Conservation (phyloP, 345 rosid genomes). For the Citropsis articulata region DNA sequence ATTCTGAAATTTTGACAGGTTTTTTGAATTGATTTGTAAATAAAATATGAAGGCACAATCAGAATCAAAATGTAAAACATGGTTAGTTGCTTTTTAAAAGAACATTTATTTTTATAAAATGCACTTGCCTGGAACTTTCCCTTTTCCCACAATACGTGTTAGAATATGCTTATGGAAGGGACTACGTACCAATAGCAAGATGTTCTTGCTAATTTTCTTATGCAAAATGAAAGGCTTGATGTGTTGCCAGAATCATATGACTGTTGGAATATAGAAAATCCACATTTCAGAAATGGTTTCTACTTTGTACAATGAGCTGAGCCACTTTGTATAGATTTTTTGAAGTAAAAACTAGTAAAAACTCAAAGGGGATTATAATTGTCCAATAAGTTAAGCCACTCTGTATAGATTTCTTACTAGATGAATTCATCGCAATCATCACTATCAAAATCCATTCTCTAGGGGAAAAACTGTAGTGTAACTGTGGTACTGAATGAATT, state of each 20-base stretch:
- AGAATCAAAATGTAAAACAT: no score
- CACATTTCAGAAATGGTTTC: background rate
- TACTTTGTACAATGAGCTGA: background rate
- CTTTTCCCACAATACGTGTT: conserved; percentile 15
- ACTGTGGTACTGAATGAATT: background rate
- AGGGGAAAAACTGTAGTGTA: no score
- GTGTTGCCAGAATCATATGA: no score
- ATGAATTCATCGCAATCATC: background rate
- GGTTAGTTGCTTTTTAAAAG: conserved; percentile 24
- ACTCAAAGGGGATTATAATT: background rate
- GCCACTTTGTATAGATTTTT: background rate
- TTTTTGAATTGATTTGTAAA: no score
- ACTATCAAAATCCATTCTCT: background rate
- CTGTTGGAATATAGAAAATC: no score
- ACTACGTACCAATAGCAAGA: no score
- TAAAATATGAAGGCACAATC: no score
- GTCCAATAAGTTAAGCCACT: background rate
- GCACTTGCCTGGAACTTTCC: no score
- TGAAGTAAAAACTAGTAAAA: background rate
- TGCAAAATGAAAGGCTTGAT: no score
- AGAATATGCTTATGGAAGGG: no score
- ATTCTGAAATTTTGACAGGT: conserved; percentile 24
- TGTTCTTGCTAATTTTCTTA: no score
- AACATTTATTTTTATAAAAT: no score
- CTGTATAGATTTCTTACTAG: background rate